A percentile compares a stretch with the other conserved stretches of the same genome.
phyloP scores from a whole-genome alignment of 2,329 filamentous ascomycete species.

The Chaetomium sp. region DNA sequence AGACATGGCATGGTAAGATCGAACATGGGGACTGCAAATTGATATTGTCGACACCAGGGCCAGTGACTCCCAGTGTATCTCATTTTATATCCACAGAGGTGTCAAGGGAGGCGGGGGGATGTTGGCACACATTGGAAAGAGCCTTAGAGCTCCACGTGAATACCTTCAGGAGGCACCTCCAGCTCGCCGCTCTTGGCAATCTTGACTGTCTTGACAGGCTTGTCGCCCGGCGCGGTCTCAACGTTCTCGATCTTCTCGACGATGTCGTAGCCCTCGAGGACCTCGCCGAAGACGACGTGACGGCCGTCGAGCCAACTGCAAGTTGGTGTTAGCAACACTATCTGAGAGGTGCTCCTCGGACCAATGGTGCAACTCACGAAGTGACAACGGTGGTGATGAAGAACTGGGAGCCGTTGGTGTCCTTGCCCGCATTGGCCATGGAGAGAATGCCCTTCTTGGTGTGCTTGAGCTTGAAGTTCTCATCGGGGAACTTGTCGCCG shows the following conservation, averaged over 20 bases:
- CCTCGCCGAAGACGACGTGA: constrained; percentile 88
- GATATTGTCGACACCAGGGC: constrained; percentile 17
- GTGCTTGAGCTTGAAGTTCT: constrained; percentile 97
- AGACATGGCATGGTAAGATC: background rate
- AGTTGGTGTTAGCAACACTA: constrained; percentile 14
- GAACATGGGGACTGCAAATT: constrained; percentile 5
- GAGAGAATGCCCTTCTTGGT: constrained; percentile 79
- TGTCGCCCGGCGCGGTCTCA: constrained; percentile 66
- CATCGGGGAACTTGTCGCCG: constrained; percentile 78
- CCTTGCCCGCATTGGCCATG: constrained; percentile 83
- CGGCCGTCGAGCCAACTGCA: constrained; percentile 76
- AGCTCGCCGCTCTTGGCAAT: constrained; percentile 84
- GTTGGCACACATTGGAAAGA: constrained; percentile 33
- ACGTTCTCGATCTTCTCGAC: constrained; percentile 77
- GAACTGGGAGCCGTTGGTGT: constrained; percentile 89
- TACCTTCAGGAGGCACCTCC: constrained; percentile 85
- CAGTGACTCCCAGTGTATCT: background rate
- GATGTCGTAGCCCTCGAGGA: constrained; percentile 81
- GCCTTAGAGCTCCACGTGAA: constrained; percentile 79
- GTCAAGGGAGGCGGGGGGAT: constrained; percentile 14
- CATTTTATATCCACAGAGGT: constrained; percentile 6
- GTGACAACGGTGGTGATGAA: constrained; percentile 87
- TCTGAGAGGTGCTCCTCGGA: background rate
- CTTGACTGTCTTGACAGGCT: constrained; percentile 69
- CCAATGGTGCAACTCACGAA: constrained; percentile 53